Percentiles rank a stretch among this genome's conserved stretches.
Conservation (phyloP, 306 rosid genomes). For the peach (Prunus persica) region DNA sequence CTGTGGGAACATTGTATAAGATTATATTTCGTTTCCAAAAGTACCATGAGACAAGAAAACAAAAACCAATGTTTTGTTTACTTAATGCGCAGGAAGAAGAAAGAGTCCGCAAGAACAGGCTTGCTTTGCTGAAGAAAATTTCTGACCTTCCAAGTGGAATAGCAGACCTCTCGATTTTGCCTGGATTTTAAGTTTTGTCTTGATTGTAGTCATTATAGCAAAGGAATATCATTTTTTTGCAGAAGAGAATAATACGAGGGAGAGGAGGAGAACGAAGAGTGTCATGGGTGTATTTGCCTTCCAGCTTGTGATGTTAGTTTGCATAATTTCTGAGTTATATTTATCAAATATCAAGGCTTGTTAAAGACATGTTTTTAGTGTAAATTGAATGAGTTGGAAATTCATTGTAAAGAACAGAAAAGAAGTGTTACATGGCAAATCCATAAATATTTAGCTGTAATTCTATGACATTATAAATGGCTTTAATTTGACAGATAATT, state of each 20-base stretch:
- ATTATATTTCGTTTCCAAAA: too few relatives aligned
- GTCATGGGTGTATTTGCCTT: background rate
- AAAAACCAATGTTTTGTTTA: slow-evolving; percentile 13
- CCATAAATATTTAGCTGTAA: background rate
- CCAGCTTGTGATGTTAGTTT: background rate
- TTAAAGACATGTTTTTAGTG: background rate
- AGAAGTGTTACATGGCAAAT: background rate
- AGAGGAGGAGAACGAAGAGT: background rate
- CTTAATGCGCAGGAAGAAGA: slow-evolving; percentile 58
- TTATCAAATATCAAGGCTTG: background rate
- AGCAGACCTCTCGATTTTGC: slow-evolving; percentile 74
- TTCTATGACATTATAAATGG: too few relatives aligned
- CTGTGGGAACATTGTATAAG: too few relatives aligned
- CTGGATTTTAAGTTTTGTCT: slow-evolving; percentile 61
- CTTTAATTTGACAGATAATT: too few relatives aligned
- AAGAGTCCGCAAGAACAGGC: slow-evolving; percentile 70
- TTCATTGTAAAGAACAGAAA: background rate
- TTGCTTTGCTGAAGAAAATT: slow-evolving; percentile 69
- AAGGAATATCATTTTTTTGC: background rate
- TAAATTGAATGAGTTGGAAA: background rate
- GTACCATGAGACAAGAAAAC: background rate
- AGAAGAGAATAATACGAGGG: background rate
- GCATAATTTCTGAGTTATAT: background rate
- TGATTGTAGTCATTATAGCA: slow-evolving; percentile 1
- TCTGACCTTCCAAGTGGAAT: slow-evolving; percentile 86